Conservation (phyloP, 2,329 filamentous ascomycete genomes). For the Sclerotinia sclerotiorum region DNA sequence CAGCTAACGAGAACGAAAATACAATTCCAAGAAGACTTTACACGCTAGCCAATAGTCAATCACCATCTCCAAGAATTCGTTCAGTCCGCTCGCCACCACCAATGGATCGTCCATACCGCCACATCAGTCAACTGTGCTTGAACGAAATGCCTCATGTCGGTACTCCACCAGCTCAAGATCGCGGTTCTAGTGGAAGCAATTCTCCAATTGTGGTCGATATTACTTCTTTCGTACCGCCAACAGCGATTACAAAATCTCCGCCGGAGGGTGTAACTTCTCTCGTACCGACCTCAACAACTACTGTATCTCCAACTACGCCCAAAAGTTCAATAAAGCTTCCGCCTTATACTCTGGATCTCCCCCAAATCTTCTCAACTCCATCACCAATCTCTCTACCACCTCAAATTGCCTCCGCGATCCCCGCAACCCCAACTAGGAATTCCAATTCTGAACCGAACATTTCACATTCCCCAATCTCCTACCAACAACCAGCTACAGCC, state of each 20-base stretch:
- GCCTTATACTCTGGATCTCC: not conserved
- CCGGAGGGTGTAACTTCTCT: not conserved
- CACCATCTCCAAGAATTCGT: not conserved
- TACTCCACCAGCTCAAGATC: not conserved
- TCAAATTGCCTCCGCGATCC: not conserved
- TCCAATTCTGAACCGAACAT: not conserved
- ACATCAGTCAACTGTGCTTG: constrained; percentile 3
- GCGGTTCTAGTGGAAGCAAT: not conserved
- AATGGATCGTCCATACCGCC: constrained; percentile 20
- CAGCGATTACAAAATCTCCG: not conserved
- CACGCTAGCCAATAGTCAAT: not conserved
- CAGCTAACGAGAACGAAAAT: not conserved
- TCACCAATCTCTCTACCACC: not conserved
- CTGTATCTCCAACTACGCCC: too few species aligned
- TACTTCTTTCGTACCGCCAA: not conserved
- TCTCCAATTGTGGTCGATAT: not conserved
- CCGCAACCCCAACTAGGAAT: not conserved
- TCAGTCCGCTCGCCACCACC: constrained; percentile 1
- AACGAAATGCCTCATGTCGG: not conserved
- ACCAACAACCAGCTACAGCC: not conserved
- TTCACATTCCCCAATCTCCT: not conserved
- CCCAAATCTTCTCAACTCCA: constrained; percentile 5
- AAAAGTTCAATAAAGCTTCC: not conserved
- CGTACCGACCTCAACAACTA: not conserved
- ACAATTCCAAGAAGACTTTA: not conserved